phyloP scores from a whole-genome alignment of 179 eudicot genomes.

The Corrigiola litoralis region DNA sequence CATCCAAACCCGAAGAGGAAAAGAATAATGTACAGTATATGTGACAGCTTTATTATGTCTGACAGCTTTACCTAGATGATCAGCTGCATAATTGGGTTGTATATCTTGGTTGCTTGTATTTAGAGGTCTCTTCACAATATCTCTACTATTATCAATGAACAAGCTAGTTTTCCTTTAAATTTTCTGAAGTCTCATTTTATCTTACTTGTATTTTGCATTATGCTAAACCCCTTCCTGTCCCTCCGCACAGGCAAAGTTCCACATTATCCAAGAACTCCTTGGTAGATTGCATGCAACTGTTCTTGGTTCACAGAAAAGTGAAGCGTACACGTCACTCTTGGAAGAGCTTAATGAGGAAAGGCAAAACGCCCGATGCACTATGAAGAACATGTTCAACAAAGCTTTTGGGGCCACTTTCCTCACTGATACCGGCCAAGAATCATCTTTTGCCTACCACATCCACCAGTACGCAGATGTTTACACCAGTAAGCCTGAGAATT shows the following conservation, averaged over 20 bases:
- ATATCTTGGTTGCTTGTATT: neutral
- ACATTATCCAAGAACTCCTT: conserved; percentile 90
- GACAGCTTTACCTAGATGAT: neutral
- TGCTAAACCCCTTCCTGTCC: neutral
- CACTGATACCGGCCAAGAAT: conserved; percentile 94
- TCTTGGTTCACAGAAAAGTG: conserved; percentile 40
- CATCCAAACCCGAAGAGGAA: no score
- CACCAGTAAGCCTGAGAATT: conserved; percentile 95
- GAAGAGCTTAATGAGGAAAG: conserved; percentile 83
- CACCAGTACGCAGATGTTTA: conserved; percentile 97
- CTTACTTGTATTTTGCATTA: neutral
- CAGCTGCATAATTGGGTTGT: neutral
- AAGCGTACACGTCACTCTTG: conserved; percentile 61
- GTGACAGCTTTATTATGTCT: neutral
- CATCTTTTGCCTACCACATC: conserved; percentile 88
- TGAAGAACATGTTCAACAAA: conserved; percentile 87
- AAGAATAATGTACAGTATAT: no score
- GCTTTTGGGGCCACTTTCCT: conserved; percentile 98
- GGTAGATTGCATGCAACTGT: conserved; percentile 82
- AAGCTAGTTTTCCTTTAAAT: neutral
- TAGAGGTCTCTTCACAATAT: neutral
- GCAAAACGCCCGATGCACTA: conserved; percentile 58
- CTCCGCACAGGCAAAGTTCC: conserved; percentile 79
- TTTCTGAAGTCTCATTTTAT: neutral
- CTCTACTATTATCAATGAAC: neutral